A percentile compares a stretch with the other conserved stretches of the same genome.
phyloP scores from a whole-genome alignment of 192 early-diverging fungal genomes.

The Backusella mclennaniae region DNA sequence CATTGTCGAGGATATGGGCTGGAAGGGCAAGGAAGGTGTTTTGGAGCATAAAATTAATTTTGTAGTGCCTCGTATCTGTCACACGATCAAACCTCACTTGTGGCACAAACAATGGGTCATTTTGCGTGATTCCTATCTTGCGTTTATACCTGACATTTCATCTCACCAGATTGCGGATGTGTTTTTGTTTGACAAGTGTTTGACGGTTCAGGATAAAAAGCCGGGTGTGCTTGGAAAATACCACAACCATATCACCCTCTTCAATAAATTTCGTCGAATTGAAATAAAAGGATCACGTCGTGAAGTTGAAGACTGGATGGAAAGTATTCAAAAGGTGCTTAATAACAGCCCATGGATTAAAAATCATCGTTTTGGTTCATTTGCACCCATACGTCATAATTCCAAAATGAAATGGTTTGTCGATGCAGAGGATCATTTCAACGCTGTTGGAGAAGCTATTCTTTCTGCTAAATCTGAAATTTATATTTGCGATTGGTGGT shows the following conservation, averaged over 20 bases:
- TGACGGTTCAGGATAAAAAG: slow-evolving; percentile 30
- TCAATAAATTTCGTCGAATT: slow-evolving; percentile 58
- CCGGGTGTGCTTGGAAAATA: slow-evolving; percentile 44
- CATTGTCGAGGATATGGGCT: slow-evolving; percentile 79
- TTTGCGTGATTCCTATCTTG: slow-evolving; percentile 62
- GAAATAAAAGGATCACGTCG: slow-evolving; percentile 65
- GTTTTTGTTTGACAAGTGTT: slow-evolving; percentile 48
- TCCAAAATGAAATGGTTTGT: slow-evolving; percentile 70
- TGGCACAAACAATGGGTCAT: slow-evolving; percentile 75
- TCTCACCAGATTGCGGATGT: slow-evolving; percentile 41
- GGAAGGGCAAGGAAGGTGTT: slow-evolving; percentile 84
- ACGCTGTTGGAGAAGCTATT: slow-evolving; percentile 67
- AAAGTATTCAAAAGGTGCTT: slow-evolving; percentile 57
- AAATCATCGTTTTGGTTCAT: slow-evolving; percentile 65
- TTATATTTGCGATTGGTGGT: slow-evolving; percentile 82
- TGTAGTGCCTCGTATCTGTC: slow-evolving; percentile 28
- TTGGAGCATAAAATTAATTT: slow-evolving; percentile 64
- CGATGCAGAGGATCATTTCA: slow-evolving; percentile 72
- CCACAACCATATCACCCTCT: slow-evolving; percentile 47
- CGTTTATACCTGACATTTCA: slow-evolving; percentile 38
- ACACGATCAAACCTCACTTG: slow-evolving; percentile 10
- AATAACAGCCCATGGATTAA: slow-evolving; percentile 59
- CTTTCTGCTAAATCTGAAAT: slow-evolving; percentile 66
- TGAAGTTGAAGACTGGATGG: slow-evolving; percentile 60
- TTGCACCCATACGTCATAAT: slow-evolving; percentile 66